Percentiles rank a stretch among this genome's conserved stretches.
These are phyloP conservation scores for Dothidotthia symphoricarpi DNA, from an alignment of 2,329 filamentous ascomycete species.

Conservation along the genomic window DNA sequence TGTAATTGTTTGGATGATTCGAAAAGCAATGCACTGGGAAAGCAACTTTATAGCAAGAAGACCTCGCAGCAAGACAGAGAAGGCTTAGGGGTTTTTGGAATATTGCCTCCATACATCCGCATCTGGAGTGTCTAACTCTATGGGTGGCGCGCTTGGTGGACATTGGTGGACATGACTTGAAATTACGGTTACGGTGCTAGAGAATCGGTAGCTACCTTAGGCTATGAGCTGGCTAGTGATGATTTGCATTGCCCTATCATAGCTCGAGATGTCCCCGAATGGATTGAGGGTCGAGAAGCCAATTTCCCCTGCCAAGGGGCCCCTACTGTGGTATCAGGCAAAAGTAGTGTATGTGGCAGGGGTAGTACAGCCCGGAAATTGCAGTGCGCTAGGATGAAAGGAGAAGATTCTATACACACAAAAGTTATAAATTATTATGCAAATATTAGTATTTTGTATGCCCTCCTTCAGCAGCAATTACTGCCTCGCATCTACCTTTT, in stretches of 20 bases:
- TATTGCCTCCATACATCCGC: constrained; percentile 29
- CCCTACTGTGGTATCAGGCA: too few relatives aligned
- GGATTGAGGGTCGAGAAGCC: constrained; percentile 1
- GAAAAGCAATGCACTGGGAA: constrained; percentile 22
- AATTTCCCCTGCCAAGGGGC: constrained; percentile 32
- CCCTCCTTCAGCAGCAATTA: constrained; percentile 5
- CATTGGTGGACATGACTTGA: too few relatives aligned
- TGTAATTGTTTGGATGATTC: constrained; percentile 40
- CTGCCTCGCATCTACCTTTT: constrained; percentile 3
- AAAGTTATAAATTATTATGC: too few relatives aligned
- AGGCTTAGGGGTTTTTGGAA: constrained; percentile 26
- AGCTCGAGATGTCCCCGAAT: too few relatives aligned
- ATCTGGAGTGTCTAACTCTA: constrained; percentile 1
- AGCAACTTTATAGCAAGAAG: constrained; percentile 38
- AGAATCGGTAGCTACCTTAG: too few relatives aligned
- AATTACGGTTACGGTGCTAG: too few relatives aligned
- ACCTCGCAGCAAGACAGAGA: constrained; percentile 26
- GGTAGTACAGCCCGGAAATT: too few relatives aligned
- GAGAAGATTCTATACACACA: too few relatives aligned
- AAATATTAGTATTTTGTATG: constrained; percentile 3
- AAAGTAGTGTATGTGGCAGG: too few relatives aligned
- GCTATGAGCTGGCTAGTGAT: constrained; percentile 35
- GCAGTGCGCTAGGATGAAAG: too few relatives aligned
- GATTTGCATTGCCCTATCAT: constrained; percentile 21
- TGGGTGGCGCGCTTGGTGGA: too few relatives aligned